Evolutionary conservation across 139 green algal genomes (phyloP).

Genomic region (Limnomonas spitsbergensis): DNA sequence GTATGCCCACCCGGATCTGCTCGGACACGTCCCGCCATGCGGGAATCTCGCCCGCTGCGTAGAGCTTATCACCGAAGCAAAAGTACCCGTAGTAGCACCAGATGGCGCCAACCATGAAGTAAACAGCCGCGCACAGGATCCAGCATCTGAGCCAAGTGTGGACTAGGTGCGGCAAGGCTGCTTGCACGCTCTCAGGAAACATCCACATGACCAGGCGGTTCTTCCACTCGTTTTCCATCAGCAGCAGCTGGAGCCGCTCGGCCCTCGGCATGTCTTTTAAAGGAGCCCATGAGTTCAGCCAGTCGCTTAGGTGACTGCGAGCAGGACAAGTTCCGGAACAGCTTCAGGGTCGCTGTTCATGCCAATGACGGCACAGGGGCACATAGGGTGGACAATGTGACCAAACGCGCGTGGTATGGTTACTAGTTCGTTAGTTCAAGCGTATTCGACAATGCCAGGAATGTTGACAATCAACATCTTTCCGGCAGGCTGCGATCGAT

Average conservation of each 20-base stretch:
- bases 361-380: background rate
- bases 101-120: constrained; percentile 58
- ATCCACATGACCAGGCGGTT: constrained; percentile 67
- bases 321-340: background rate
- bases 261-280: constrained; percentile 29
- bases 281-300: constrained; percentile 31
- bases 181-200: constrained; percentile 24
- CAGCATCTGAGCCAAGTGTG: constrained; percentile 82
- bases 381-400: background rate
- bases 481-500: too few relatives aligned
- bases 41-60: constrained; percentile 63
- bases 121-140: constrained; percentile 68
- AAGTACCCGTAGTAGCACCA: constrained; percentile 84
- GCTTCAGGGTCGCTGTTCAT: background rate
- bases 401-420: background rate
- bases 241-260: constrained; percentile 43
- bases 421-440: background rate
- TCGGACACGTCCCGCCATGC: constrained; percentile 52
- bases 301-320: constrained; percentile 23
- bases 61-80: constrained; percentile 66
- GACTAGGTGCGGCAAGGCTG: constrained; percentile 47
- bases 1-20: constrained; percentile 66
- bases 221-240: constrained; percentile 79
- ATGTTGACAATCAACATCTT: too few relatives aligned
- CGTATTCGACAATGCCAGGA: background rate